These are phyloP conservation scores for Fusarium proliferatum DNA, from an alignment of 2,329 filamentous ascomycete species.

Conservation along the genomic window DNA sequence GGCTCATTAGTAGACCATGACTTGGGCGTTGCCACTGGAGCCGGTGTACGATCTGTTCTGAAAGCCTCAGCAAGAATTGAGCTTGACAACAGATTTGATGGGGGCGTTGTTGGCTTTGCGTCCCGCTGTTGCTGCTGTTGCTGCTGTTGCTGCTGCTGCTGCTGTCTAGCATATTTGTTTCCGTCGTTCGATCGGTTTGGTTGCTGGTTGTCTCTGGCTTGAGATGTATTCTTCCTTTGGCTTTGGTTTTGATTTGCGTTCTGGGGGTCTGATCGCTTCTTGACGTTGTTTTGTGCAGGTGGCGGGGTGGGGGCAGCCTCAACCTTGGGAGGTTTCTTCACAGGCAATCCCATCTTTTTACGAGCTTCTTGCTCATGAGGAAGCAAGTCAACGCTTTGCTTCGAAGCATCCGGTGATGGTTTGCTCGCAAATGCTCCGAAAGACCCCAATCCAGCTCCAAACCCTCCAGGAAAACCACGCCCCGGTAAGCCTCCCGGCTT, in stretches of 20 bases:
- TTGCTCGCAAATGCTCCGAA: slow-evolving; percentile 41
- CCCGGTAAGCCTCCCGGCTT: slow-evolving; percentile 42
- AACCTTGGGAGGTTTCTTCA: slow-evolving; percentile 26
- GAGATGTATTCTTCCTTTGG: slow-evolving; percentile 4
- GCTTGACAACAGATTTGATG: slow-evolving; percentile 37
- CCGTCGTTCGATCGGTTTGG: background rate
- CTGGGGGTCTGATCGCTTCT: background rate
- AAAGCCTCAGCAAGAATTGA: slow-evolving; percentile 50
- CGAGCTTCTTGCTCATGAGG: slow-evolving; percentile 55
- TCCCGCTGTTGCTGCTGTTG: slow-evolving; percentile 15
- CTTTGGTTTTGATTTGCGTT: slow-evolving; percentile 5
- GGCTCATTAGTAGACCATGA: slow-evolving; percentile 40
- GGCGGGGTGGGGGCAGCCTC: background rate
- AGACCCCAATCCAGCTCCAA: slow-evolving; percentile 37
- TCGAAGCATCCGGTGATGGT: background rate
- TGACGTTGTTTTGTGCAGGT: slow-evolving; percentile 7
- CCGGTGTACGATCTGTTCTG: slow-evolving; percentile 44
- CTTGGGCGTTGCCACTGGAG: slow-evolving; percentile 41
- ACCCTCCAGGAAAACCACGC: slow-evolving; percentile 29
- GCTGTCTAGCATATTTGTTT: background rate
- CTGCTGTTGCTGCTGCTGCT: slow-evolving; percentile 3
- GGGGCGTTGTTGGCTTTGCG: background rate
- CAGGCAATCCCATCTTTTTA: slow-evolving; percentile 38
- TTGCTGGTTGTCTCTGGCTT: background rate
- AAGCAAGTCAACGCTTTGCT: slow-evolving; percentile 43